Percentiles rank a stretch among this genome's conserved stretches.
phyloP scores from a whole-genome alignment of 179 eudicot genomes.

The Silene noctiflora region DNA sequence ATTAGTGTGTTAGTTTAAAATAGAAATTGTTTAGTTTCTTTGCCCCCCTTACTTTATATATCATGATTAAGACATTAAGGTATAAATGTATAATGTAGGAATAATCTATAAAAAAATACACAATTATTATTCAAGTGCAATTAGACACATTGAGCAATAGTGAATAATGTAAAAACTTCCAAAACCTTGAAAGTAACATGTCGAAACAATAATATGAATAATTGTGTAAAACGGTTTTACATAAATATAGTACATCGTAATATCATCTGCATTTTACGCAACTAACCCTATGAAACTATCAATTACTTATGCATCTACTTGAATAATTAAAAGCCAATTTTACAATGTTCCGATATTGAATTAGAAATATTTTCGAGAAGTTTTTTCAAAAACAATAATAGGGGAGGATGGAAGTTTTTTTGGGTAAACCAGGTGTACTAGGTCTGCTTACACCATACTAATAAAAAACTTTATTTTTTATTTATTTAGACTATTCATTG shows the following conservation, averaged over 20 bases:
- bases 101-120: neutral
- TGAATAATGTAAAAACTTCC: neutral
- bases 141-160: neutral
- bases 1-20: conserved; percentile 12
- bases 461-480: no score
- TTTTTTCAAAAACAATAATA: no score
- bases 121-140: neutral
- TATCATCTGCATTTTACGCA: no score
- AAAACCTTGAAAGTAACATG: neutral
- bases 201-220: neutral
- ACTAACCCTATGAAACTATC: no score
- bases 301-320: no score
- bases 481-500: no score
- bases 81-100: conserved; percentile 4
- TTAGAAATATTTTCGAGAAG: no score
- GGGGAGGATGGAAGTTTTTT: no score
- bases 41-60: conserved; percentile 25
- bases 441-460: no score
- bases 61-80: neutral
- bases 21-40: conserved; percentile 22
- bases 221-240: neutral
- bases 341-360: no score
- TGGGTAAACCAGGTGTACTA: no score
- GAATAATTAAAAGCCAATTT: no score
- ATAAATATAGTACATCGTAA: neutral